Percentiles rank a stretch among this genome's conserved stretches.
These are phyloP conservation scores for Colletotrichum sp. DNA, from an alignment of 2,329 filamentous ascomycete genomes.

Conservation along the genomic window DNA sequence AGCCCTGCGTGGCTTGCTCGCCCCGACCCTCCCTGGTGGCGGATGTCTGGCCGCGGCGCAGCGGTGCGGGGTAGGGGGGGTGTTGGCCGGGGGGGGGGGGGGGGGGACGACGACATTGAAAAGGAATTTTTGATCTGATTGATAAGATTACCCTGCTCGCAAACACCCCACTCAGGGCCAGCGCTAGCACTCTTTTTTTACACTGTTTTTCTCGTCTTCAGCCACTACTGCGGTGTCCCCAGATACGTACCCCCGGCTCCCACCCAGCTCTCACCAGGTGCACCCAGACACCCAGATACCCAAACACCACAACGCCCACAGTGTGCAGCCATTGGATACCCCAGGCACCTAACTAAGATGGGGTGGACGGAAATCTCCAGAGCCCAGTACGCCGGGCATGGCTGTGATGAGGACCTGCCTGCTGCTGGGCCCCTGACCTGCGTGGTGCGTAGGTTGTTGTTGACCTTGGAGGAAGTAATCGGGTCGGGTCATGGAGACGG, in stretches of 20 bases:
- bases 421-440: neutral
- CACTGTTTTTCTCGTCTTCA: neutral
- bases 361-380: neutral
- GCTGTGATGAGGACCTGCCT: neutral
- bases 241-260: neutral
- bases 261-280: neutral
- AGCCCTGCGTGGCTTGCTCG: no score
- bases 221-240: neutral
- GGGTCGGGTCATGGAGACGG: neutral
- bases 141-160: slow-evolving; percentile 45
- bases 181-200: neutral
- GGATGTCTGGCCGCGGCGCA: no score
- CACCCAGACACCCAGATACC: neutral
- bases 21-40: no score
- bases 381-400: neutral
- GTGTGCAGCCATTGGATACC: neutral
- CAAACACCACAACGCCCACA: neutral
- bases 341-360: neutral
- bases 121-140: slow-evolving; percentile 42
- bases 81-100: no score
- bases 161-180: slow-evolving; percentile 12
- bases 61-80: no score
- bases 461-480: neutral
- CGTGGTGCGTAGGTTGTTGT: neutral
- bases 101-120: no score